Conservation (phyloP, 768 basidiomycete species). For the Lactarius psammicola region DNA sequence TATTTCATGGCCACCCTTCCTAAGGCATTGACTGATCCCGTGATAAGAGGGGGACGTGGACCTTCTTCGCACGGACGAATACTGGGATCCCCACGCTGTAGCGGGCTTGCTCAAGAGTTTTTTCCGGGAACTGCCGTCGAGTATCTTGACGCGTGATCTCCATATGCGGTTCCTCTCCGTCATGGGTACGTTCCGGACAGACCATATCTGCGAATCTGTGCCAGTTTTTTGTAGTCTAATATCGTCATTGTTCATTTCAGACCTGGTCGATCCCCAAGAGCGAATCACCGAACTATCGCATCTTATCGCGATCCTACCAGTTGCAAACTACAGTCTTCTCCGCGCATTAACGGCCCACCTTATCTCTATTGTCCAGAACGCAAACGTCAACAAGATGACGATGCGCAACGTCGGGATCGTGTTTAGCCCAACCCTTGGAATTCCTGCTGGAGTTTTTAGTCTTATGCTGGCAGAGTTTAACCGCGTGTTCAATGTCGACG, state of each 20-base stretch:
- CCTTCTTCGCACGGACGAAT: slow-evolving; percentile 82
- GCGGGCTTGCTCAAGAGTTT: slow-evolving; percentile 93
- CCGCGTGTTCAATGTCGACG: slow-evolving; percentile 84
- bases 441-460: slow-evolving; percentile 97
- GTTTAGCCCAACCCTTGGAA: slow-evolving; percentile 95
- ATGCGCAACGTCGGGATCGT: slow-evolving; percentile 99
- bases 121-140: slow-evolving; percentile 89
- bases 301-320: slow-evolving; percentile 83
- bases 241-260: slow-evolving; percentile 41
- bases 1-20: slow-evolving; percentile 3
- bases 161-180: slow-evolving; percentile 90
- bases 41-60: slow-evolving; percentile 91
- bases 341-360: slow-evolving; percentile 94
- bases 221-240: slow-evolving; percentile 15
- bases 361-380: slow-evolving; percentile 91
- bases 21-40: slow-evolving; percentile 5
- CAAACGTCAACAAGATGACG: slow-evolving; percentile 93
- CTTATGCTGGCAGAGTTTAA: slow-evolving; percentile 93
- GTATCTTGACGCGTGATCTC: slow-evolving; percentile 88
- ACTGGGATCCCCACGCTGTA: slow-evolving; percentile 97
- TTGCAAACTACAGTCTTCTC: slow-evolving; percentile 90
- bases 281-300: slow-evolving; percentile 83
- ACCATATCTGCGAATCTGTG: slow-evolving; percentile 14
- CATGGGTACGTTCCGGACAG: slow-evolving; percentile 64
- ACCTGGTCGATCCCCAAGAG: slow-evolving; percentile 85